Percentiles rank a stretch among this genome's conserved stretches.
These are phyloP conservation scores for Acmispon strigosus DNA, from an alignment of 306 rosid species.

Conservation along the genomic window DNA sequence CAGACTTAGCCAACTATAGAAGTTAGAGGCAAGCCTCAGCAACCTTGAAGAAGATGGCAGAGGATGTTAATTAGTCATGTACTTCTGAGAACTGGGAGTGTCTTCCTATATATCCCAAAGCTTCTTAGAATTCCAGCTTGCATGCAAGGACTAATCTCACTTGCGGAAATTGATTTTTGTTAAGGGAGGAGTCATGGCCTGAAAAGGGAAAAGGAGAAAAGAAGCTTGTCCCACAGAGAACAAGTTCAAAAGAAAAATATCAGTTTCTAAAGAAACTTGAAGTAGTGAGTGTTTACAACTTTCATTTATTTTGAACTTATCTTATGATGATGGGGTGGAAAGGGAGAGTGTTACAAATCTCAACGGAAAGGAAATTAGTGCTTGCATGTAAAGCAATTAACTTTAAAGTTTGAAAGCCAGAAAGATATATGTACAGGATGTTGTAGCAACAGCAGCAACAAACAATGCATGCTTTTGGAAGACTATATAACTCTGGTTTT, in stretches of 20 bases:
- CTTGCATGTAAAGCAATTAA: constrained; percentile 40
- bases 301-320: constrained; percentile 18
- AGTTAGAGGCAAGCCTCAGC: constrained; percentile 34
- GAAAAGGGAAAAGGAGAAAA: constrained; percentile 6
- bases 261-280: constrained; percentile 24
- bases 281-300: constrained; percentile 15
- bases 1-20: constrained; percentile 27
- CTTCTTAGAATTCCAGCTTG: constrained; percentile 28
- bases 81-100: constrained; percentile 4
- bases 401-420: background rate
- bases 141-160: constrained; percentile 32
- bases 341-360: constrained; percentile 20
- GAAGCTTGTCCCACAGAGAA: constrained; percentile 37
- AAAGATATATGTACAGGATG: constrained; percentile 15
- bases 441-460: constrained; percentile 11
- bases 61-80: background rate
- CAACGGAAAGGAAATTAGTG: constrained; percentile 17
- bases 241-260: constrained; percentile 20
- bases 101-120: constrained; percentile 17
- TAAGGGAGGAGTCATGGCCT: constrained; percentile 23
- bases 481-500: constrained; percentile 14
- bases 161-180: constrained; percentile 25
- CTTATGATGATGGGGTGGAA: constrained; percentile 2
- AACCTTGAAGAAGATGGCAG: constrained; percentile 24
- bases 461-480: constrained; percentile 37